Evolutionary conservation across 805 yeast species (phyloP), one percentile per base, ranked within the genome.

Genomic region (Ogataea dorogensis): DNA sequence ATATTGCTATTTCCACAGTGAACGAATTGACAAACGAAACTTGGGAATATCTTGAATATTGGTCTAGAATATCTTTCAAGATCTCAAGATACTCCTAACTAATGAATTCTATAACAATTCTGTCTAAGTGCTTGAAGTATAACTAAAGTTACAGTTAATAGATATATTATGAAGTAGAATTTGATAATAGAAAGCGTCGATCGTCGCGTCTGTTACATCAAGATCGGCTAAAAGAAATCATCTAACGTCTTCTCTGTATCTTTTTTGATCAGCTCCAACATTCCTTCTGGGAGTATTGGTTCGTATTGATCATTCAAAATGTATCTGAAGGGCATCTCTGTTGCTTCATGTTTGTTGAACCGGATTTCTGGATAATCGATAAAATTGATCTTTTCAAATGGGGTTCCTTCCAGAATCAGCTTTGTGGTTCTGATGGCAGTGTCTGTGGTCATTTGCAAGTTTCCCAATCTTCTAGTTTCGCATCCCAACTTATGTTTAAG

Each of bases 261-360:
- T 46, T 75, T 75, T 55, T 81, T 80, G 53, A 91, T 91, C 57
- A 91, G 71, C 20, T 81, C 81, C 38, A 86, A 65, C 98, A 91
- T 91, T 0, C 98, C 98, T 38, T 75, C 73, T 1, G 98, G 98
- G 54, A 91, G 68, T 8, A 93, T 84, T 1, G 98, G 98, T 43
- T 75, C 71, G 3, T 76, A 77, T 1, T 71, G 49, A 0, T 53
- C 58, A 49, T 84, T 85, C 40, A 80, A 63, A 12, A 91, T 82
- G 53, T 91, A 91, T 56, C 98, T 73, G 66, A 91, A 91, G 3
- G 98, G 98, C 98, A 91, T 91, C 57, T 91, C 97, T 0, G 96
- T 88, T 3, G 95, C 85, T 61, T 93, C 98, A 54, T 85, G 77
- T 58, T 81, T 82, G 61, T 70, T 81, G 66, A 85, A 91, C 56